Evolutionary conservation across 179 eudicot species (phyloP).

Genomic region (Pouteria campechiana): DNA sequence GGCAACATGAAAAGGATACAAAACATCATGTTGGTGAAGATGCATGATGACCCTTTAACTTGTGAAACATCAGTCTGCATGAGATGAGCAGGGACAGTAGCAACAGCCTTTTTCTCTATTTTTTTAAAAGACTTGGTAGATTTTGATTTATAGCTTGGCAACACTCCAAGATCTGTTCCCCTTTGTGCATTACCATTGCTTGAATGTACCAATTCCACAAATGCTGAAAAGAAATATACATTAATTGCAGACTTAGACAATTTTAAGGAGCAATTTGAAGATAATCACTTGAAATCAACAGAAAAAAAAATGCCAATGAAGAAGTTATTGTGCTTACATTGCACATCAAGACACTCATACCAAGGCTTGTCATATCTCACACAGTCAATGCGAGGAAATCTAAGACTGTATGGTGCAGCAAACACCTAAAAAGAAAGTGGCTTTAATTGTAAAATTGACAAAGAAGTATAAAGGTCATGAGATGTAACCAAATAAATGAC

Average conservation of each 20-base stretch:
- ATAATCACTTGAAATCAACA: not conserved
- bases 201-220: constrained; percentile 70
- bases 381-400: constrained; percentile 89
- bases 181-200: constrained; percentile 78
- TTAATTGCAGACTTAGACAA: not conserved
- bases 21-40: constrained; percentile 59
- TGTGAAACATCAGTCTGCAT: constrained; percentile 72
- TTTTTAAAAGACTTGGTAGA: constrained; percentile 31
- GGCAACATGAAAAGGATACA: no score
- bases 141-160: constrained; percentile 31
- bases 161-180: constrained; percentile 23
- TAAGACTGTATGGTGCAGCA: constrained; percentile 86
- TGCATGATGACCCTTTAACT: constrained; percentile 64
- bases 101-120: constrained; percentile 44
- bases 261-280: not conserved
- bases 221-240: constrained; percentile 30
- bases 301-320: not conserved
- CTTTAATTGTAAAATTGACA: not conserved
- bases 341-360: constrained; percentile 94
- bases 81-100: constrained; percentile 76
- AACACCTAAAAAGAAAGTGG: constrained; percentile 29
- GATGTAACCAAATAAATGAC: not conserved
- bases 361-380: constrained; percentile 96
- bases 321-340: constrained; percentile 28
- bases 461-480: not conserved